Percentiles rank a stretch among this genome's conserved stretches.
These are phyloP conservation scores for Sequoia sempervirens DNA, from an alignment of 75 land plant genomes.

Conservation along the genomic window DNA sequence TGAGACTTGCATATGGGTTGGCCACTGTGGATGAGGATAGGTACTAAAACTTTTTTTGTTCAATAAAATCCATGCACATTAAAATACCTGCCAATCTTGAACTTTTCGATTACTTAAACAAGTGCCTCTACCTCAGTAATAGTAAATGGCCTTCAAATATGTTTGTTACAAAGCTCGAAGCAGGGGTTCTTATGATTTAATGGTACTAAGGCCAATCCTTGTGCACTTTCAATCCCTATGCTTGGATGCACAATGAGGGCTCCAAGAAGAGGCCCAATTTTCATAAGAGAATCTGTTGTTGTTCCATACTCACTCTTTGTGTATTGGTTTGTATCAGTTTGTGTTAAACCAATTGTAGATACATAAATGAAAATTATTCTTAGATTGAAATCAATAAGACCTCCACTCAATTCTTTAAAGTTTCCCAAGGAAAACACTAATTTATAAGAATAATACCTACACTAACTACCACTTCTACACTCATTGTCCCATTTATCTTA, in stretches of 20 bases:
- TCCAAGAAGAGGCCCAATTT: conserved; percentile 1
- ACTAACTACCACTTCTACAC: conserved; percentile 11
- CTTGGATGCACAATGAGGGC: conserved; percentile 12
- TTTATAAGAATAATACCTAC: conserved; percentile 14
- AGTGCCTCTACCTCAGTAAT: conserved; percentile 90
- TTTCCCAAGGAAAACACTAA: conserved; percentile 8
- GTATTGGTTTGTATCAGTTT: conserved; percentile 31
- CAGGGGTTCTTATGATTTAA: conserved; percentile 39
- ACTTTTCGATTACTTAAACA: conserved; percentile 84
- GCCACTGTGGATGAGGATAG: too few species aligned
- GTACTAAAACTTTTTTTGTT: neutral
- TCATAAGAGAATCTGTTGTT: neutral
- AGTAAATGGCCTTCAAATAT: conserved; percentile 83
- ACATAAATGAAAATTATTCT: conserved; percentile 18
- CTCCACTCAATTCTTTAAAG: conserved; percentile 4
- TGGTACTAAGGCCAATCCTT: conserved; percentile 64
- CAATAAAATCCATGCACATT: neutral
- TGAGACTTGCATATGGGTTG: too few species aligned
- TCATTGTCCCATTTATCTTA: conserved; percentile 17
- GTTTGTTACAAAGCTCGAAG: conserved; percentile 62
- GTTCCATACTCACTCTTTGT: conserved; percentile 27
- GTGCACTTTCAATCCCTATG: conserved; percentile 15
- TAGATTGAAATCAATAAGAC: conserved; percentile 25
- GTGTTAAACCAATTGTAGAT: conserved; percentile 23
- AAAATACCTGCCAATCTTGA: conserved; percentile 89